A percentile compares a stretch with the other conserved stretches of the same genome.
These are phyloP conservation scores for Skeletonema potamos DNA, from an alignment of 108 stramenopile species.

Conservation along the genomic window DNA sequence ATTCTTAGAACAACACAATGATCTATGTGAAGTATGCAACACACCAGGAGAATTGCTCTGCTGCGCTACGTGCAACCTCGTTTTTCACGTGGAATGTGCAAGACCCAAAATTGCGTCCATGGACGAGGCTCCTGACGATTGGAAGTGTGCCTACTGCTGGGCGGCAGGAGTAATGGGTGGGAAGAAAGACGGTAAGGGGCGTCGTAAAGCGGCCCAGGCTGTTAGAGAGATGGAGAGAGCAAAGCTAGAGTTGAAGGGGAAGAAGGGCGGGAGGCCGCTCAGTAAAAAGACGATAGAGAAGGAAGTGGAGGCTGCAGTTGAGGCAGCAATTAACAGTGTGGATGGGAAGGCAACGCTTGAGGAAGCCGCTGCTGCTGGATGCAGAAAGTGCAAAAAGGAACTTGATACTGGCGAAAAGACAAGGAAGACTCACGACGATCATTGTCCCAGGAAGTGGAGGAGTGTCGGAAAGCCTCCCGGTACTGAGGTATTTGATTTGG, in stretches of 20 bases:
- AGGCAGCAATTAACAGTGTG: slow-evolving; percentile 8
- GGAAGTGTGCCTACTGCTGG: slow-evolving; percentile 80
- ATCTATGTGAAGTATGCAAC: slow-evolving; percentile 89
- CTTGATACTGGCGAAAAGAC: slow-evolving; percentile 23
- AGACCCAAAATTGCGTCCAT: slow-evolving; percentile 61
- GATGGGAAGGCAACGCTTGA: slow-evolving; percentile 14
- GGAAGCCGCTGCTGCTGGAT: slow-evolving; percentile 18
- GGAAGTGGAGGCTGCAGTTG: slow-evolving; percentile 3
- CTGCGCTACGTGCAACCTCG: slow-evolving; percentile 91
- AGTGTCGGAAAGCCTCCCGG: slow-evolving; percentile 17
- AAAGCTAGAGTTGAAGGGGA: slow-evolving; percentile 32
- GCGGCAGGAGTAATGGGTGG: slow-evolving; percentile 50
- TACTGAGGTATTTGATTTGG: not conserved
- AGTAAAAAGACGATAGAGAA: not conserved
- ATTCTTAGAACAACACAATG: slow-evolving; percentile 86
- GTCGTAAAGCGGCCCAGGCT: slow-evolving; percentile 59
- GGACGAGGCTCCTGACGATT: slow-evolving; percentile 60
- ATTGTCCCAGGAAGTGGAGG: slow-evolving; percentile 25
- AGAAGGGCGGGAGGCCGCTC: not conserved
- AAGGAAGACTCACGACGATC: slow-evolving; percentile 11
- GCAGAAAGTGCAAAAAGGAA: slow-evolving; percentile 25
- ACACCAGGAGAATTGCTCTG: slow-evolving; percentile 78
- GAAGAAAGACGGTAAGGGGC: slow-evolving; percentile 64
- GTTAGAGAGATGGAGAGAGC: slow-evolving; percentile 75
- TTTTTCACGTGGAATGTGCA: slow-evolving; percentile 88